phyloP scores from a whole-genome alignment of 2,329 filamentous ascomycete genomes.

The Fusarium phyllophilum region DNA sequence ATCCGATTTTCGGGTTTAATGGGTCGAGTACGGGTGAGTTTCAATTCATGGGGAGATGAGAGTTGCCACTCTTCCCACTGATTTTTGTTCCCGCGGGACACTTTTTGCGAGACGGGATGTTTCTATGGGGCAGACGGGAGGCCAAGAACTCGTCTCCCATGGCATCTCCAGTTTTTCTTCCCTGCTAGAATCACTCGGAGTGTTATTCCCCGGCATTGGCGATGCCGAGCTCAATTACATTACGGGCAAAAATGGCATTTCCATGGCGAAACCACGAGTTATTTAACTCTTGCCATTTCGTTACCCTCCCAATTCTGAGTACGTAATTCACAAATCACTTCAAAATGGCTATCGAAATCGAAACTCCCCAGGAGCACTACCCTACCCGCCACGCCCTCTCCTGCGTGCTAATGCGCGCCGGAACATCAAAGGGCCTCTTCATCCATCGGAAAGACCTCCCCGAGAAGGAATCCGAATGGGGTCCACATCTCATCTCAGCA shows the following conservation, averaged over 20 bases:
- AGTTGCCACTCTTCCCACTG: background rate
- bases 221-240: background rate
- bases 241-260: background rate
- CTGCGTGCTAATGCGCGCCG: slow-evolving; percentile 70
- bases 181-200: background rate
- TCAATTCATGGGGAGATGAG: slow-evolving; percentile 24
- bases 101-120: background rate
- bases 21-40: slow-evolving; percentile 44
- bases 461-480: slow-evolving; percentile 56
- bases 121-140: background rate
- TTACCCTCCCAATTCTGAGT: background rate
- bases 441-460: slow-evolving; percentile 66
- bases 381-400: slow-evolving; percentile 47
- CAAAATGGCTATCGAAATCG: slow-evolving; percentile 17
- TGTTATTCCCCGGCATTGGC: background rate
- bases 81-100: background rate
- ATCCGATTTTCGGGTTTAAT: slow-evolving; percentile 48
- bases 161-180: slow-evolving; percentile 3
- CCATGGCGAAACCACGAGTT: background rate
- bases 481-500: slow-evolving; percentile 60
- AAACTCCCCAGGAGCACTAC: background rate
- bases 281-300: slow-evolving; percentile 12
- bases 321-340: background rate
- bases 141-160: background rate
- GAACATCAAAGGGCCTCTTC: slow-evolving; percentile 71